phyloP scores from a whole-genome alignment of 768 basidiomycete species.

The Tylopilus sp. region DNA sequence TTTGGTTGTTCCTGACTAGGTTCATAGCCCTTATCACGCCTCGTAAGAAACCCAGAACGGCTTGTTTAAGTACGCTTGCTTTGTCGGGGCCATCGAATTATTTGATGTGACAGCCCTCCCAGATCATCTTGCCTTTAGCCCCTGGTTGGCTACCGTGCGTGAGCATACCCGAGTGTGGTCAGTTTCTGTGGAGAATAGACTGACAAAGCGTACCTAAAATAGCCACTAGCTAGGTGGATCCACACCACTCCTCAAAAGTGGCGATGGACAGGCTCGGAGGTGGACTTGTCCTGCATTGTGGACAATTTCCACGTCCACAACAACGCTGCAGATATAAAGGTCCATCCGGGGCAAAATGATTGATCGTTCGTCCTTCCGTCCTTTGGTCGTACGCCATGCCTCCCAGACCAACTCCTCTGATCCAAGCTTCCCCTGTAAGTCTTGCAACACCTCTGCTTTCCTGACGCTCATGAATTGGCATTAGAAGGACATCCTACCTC shows the following conservation, averaged over 20 bases:
- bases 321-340: conserved; percentile 11
- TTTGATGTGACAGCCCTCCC: not conserved
- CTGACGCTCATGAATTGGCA: not conserved
- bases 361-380: not conserved
- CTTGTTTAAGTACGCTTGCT: conserved; percentile 6
- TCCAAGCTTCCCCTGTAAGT: conserved; percentile 11
- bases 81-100: not conserved
- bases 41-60: not conserved
- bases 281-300: conserved; percentile 2
- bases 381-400: conserved; percentile 9
- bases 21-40: not conserved
- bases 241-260: not conserved
- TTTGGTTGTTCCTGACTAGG: not conserved
- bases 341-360: not conserved
- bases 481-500: conserved; percentile 6
- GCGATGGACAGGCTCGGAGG: conserved; percentile 1
- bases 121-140: not conserved
- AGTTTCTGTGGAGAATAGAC: too few relatives aligned
- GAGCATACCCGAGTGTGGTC: too few relatives aligned
- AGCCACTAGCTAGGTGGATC: not conserved
- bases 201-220: conserved; percentile 6
- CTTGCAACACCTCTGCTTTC: not conserved
- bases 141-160: not conserved
- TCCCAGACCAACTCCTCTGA: not conserved
- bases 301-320: conserved; percentile 18